phyloP scores from a whole-genome alignment of 176 grass and related monocot species.

The Phragmites australis region DNA sequence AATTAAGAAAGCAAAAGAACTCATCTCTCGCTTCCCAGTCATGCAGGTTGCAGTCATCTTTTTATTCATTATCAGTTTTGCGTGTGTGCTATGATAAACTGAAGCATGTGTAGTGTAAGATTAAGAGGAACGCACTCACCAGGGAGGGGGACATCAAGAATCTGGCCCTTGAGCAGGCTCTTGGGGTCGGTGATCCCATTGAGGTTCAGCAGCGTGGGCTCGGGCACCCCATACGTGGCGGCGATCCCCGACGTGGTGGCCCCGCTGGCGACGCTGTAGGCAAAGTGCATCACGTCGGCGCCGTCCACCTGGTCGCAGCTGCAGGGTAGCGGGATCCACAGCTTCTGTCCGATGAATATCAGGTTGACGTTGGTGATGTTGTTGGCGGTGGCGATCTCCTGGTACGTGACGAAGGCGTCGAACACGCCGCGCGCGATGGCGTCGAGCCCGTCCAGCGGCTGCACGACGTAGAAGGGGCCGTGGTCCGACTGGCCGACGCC shows the following conservation, averaged over 20 bases:
- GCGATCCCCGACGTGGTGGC: conserved; percentile 46
- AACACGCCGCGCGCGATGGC: conserved; percentile 47
- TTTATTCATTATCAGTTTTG: no score
- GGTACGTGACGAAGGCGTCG: conserved; percentile 51
- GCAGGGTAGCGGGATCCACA: conserved; percentile 82
- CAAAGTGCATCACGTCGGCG: conserved; percentile 52
- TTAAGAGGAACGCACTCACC: conserved; percentile 30
- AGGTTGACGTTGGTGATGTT: conserved; percentile 17
- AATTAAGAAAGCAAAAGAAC: neutral
- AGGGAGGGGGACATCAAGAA: conserved; percentile 75
- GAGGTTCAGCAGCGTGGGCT: conserved; percentile 44
- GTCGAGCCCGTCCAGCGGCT: conserved; percentile 50
- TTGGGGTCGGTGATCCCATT: conserved; percentile 55
- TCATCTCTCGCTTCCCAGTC: neutral
- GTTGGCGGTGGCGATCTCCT: conserved; percentile 68
- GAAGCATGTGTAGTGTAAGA: neutral
- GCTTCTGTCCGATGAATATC: conserved; percentile 4
- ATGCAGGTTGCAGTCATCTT: neutral
- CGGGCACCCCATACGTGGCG: conserved; percentile 41
- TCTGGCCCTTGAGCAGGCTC: conserved; percentile 10
- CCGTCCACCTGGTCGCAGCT: conserved; percentile 70
- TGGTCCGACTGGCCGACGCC: conserved; percentile 40
- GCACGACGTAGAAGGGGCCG: conserved; percentile 55
- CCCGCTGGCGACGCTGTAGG: conserved; percentile 47
- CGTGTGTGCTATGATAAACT: neutral